Base-by-base conservation (phyloP, 176 grass and related monocot species). In the Poa pratensis region DNA sequence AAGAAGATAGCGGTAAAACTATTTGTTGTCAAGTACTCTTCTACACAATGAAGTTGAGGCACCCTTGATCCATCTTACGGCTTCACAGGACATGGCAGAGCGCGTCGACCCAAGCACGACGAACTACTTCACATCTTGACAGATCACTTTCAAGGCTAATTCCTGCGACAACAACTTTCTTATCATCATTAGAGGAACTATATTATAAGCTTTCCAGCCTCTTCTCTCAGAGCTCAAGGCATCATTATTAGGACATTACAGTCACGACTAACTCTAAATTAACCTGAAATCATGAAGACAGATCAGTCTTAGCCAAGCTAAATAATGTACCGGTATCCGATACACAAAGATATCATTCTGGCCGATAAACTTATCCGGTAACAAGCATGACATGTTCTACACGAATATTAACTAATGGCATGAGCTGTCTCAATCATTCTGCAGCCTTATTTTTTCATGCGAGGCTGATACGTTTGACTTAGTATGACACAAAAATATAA, bases 401-500 rank as follows among this genome's bases (percentile, higher is more conserved):
- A 82, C 40, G 14, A 81, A 82, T 74, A 35, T 60, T 74, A 61
- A 30, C n/a, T 22, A 37, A 40, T 54, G 1, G 24, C 76, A 59
- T 40, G 80, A 79, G 58, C 80, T 80, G 84, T 80, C 75, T 27
- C 58, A 30, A 83, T 90, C 80, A 76, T 80, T 32, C 35, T 13
- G 80, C 10, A 84, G 50, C 89, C 75, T 87, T 84, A 48, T 70
- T 87, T 86, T 62, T 62, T 84, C 84, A 87, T 76, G n/a, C 27
- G 68, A 87, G 28, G 76, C 67, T 69, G 84, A 81, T 92, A 64
- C 63, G 81, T 89, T 79, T 89, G 78, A 86, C 75, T 80, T 83
- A 73, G 43, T 2, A 35, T 30, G 69, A 51, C 22, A 85, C 10
- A 52, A 68, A 63, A 18, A 51, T 49, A 26, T 73, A 73, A 26